Percentiles rank a stretch among this genome's conserved stretches.
Evolutionary conservation across 2,329 filamentous ascomycete species (phyloP).

Genomic region (Nemania sp.): DNA sequence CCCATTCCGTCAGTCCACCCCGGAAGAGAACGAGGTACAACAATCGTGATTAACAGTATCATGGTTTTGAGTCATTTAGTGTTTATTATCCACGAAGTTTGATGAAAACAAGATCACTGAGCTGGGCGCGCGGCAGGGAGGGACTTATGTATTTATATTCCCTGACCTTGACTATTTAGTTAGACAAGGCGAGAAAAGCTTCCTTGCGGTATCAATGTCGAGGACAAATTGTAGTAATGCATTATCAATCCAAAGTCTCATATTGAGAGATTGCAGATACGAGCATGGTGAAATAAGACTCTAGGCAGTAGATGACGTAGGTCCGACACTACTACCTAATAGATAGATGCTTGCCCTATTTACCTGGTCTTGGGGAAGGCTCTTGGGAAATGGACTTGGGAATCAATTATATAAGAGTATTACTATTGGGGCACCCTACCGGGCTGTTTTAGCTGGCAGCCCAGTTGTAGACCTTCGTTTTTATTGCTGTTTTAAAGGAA

Average conservation of each 20-base stretch:
- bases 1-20: slow-evolving; percentile 23
- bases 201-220: slow-evolving; percentile 3
- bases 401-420: too few species aligned
- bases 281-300: slow-evolving; percentile 1
- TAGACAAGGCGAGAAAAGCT: background rate
- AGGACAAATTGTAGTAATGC: slow-evolving; percentile 24
- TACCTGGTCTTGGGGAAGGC: too few species aligned
- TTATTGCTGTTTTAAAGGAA: too few species aligned
- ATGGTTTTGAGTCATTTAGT: background rate
- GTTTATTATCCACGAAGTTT: too few species aligned
- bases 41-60: slow-evolving; percentile 17
- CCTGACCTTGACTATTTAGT: background rate
- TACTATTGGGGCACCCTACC: too few species aligned
- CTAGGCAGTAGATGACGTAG: too few species aligned
- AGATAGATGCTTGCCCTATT: too few species aligned
- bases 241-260: slow-evolving; percentile 10
- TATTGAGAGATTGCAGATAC: slow-evolving; percentile 6
- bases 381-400: too few species aligned
- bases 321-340: too few species aligned
- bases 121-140: background rate
- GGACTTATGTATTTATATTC: background rate
- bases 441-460: too few species aligned
- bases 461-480: too few species aligned
- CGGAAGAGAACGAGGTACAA: slow-evolving; percentile 32
- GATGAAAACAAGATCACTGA: background rate